Conservation (phyloP, 805 yeast species). For the Metschnikowia proteae region DNA sequence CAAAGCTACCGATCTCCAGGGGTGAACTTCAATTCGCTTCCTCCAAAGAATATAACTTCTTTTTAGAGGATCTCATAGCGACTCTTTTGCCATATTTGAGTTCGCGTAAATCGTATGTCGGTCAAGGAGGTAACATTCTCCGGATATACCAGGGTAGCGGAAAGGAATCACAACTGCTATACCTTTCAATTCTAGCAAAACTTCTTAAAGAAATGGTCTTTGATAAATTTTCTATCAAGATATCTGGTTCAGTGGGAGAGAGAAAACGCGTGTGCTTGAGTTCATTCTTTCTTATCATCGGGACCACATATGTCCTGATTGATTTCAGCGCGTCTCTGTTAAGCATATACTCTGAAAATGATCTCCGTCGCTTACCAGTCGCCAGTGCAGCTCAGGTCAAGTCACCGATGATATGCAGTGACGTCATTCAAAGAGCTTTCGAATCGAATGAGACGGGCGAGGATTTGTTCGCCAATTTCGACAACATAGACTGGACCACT, state of each 20-base stretch:
- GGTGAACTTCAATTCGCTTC: constrained; percentile 8
- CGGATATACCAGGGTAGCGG: constrained; percentile 13
- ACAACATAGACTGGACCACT: constrained; percentile 6
- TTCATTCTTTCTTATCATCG: constrained; percentile 9
- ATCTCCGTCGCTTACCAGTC: constrained; percentile 7
- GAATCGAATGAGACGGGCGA: constrained; percentile 3
- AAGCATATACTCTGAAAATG: constrained; percentile 5
- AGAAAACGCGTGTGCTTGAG: constrained; percentile 2
- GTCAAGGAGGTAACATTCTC: constrained; percentile 12
- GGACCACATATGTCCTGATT: constrained; percentile 7
- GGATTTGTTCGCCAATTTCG: neutral
- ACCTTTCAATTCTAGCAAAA: constrained; percentile 12
- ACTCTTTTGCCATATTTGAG: constrained; percentile 5
- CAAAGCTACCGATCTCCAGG: constrained; percentile 3
- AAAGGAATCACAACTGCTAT: constrained; percentile 5
- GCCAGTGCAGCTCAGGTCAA: neutral
- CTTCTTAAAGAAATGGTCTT: constrained; percentile 12
- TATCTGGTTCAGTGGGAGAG: neutral
- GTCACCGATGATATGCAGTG: constrained; percentile 1
- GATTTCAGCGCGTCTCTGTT: constrained; percentile 4
- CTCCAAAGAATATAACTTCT: neutral
- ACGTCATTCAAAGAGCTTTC: constrained; percentile 8
- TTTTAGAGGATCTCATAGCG: constrained; percentile 1
- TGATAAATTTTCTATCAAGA: constrained; percentile 1
- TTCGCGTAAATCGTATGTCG: neutral